These are phyloP conservation scores for Pseudogymnoascus sp. DNA, from an alignment of 2,329 filamentous ascomycete genomes.

Conservation along the genomic window DNA sequence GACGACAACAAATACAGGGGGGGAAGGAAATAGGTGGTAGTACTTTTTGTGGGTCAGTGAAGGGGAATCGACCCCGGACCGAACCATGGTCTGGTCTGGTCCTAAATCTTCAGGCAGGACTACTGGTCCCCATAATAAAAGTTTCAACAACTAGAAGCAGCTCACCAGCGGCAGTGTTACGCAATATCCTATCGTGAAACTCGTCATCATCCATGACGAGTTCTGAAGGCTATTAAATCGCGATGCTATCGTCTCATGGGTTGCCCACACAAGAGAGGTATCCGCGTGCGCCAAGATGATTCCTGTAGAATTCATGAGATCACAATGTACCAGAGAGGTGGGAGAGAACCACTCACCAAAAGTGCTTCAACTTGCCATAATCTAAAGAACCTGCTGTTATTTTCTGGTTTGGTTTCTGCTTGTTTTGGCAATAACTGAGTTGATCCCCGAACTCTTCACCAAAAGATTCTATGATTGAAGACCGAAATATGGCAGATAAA, in stretches of 20 bases:
- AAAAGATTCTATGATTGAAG: conserved; percentile 10
- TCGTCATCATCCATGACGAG: conserved; percentile 22
- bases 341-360: not conserved
- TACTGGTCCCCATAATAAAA: not conserved
- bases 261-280: conserved; percentile 20
- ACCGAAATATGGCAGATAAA: not conserved
- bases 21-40: not conserved
- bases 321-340: not conserved
- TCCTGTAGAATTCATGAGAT: conserved; percentile 16
- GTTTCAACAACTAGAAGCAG: not conserved
- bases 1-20: not conserved
- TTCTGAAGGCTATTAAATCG: conserved; percentile 16
- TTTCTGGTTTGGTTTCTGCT: not conserved
- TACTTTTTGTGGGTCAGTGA: no score
- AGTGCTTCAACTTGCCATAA: conserved; percentile 2
- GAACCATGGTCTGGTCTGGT: no score
- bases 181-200: conserved; percentile 20
- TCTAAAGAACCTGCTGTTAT: not conserved
- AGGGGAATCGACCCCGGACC: no score
- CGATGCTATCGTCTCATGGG: conserved; percentile 20
- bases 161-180: conserved; percentile 18
- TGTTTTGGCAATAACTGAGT: conserved; percentile 15
- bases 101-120: no score
- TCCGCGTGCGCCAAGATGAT: conserved; percentile 18
- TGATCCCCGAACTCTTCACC: conserved; percentile 11